A percentile compares a stretch with the other conserved stretches of the same genome.
These are phyloP conservation scores for Talaromyces ruber DNA, from an alignment of 495 filamentous ascomycete species.

Conservation along the genomic window DNA sequence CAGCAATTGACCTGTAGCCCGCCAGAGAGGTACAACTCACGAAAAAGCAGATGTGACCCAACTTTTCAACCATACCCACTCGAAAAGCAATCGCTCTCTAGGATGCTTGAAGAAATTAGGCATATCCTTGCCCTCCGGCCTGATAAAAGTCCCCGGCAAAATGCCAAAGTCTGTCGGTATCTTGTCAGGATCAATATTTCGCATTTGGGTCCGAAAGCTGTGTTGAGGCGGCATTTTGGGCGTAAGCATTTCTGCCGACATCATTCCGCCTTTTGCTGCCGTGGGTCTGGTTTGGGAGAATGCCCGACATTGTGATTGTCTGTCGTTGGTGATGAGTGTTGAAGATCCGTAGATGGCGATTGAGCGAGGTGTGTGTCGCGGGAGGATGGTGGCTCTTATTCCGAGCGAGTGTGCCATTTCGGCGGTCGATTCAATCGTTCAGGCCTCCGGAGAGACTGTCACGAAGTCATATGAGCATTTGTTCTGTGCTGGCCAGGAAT, in stretches of 20 bases:
- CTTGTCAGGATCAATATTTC: conserved; percentile 14
- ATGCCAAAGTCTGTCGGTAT: conserved; percentile 46
- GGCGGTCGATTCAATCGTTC: neutral
- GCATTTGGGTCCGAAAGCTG: conserved; percentile 30
- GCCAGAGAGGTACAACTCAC: conserved; percentile 18
- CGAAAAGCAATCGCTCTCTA: conserved; percentile 31
- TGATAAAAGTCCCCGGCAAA: conserved; percentile 49
- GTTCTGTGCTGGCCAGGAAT: neutral
- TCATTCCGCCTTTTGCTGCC: conserved; percentile 15
- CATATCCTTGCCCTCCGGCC: conserved; percentile 45
- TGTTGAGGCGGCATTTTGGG: conserved; percentile 23
- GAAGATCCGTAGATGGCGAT: neutral
- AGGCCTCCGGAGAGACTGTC: neutral
- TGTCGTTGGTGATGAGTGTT: neutral
- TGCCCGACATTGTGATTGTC: conserved; percentile 12
- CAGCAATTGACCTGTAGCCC: neutral
- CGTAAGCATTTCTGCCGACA: conserved; percentile 12
- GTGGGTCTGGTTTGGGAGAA: conserved; percentile 28
- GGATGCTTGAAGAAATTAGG: conserved; percentile 46
- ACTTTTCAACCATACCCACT: conserved; percentile 37
- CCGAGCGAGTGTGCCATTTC: neutral
- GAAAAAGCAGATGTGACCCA: conserved; percentile 27
- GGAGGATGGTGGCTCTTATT: neutral
- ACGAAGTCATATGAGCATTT: neutral
- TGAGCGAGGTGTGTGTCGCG: neutral